Evolutionary conservation across 495 filamentous ascomycete genomes (phyloP), one percentile per base, ranked within the genome.

Genomic region (Astrothelium subdiscretum): DNA sequence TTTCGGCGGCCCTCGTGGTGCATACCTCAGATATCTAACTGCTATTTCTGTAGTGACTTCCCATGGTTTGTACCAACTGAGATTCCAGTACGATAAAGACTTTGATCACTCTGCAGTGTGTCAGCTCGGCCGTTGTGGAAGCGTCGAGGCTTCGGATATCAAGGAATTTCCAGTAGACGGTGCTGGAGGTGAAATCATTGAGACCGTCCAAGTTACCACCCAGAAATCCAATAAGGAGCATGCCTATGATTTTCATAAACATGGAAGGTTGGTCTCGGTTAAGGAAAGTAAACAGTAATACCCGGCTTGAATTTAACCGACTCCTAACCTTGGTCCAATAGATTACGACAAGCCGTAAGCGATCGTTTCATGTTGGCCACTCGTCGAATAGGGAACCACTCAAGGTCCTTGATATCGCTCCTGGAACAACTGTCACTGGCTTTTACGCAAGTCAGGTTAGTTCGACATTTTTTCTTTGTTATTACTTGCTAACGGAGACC

Each of bases 371-470:
- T 60, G 59, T 32, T 29, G 59, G 59, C 44, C 35, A 24, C 59
- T 42, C 31, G 32, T 29, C 59, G 22, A 20, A 60, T 42, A 29
- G 31, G n/a, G 31, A 22, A 43, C 29, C 59, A 24, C 31, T 32
- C 35, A 60, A 60, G n/a, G 35, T 44, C 44, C 31, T 60, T 27
- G 44, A 18, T 18, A 42, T 60, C 44, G 59, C 59, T 60, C 59
- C 59, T 60, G 59, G 59, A 40, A 60, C 59, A 40, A 60, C 59
- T 24, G 26, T 60, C 26, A 60, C 32, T 27, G 59, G 59, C 22
- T 44, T 60, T 60, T 60, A 60, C 44, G 59, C 59, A 60, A 60
- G 59, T 60, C 59, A 60, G 59, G 59, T 42, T 24, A 44, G 59
- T 24, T 20, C 31, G 42, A 44, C 32, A 31, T 60, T 27, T 18